Percentiles rank a stretch among this genome's conserved stretches.
phyloP scores from a whole-genome alignment of 2,329 filamentous ascomycete species.

The Phyllosticta ampelicida region DNA sequence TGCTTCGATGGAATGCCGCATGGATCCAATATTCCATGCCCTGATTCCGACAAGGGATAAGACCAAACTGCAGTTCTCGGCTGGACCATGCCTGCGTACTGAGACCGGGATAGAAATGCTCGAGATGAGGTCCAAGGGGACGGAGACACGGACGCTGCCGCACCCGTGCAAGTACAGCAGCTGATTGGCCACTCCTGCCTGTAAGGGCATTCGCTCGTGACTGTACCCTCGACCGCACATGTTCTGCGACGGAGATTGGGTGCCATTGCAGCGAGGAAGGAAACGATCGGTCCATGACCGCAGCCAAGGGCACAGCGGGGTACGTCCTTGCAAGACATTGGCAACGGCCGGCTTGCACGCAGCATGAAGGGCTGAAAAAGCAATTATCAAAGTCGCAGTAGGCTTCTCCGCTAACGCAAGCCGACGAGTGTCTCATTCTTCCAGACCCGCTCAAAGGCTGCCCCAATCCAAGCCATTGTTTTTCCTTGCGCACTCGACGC shows the following conservation, averaged over 20 bases:
- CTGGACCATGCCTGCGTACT: not conserved
- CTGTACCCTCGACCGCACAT: not conserved
- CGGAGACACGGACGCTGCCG: not conserved
- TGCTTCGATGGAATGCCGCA: not conserved
- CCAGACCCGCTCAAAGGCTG: not conserved
- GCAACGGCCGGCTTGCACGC: constrained; percentile 3
- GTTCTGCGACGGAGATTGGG: constrained; percentile 3
- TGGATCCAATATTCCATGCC: not conserved
- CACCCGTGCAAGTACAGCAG: not conserved
- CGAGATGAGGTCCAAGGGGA: not conserved
- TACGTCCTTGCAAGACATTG: not conserved
- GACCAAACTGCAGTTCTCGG: not conserved
- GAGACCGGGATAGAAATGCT: not conserved
- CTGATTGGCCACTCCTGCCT: constrained; percentile 2
- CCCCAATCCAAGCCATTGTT: not conserved
- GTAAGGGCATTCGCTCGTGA: constrained; percentile 8
- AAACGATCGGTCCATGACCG: not conserved
- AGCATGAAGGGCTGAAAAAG: not conserved
- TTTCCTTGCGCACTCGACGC: not conserved
- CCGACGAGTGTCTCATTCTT: not conserved
- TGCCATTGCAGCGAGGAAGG: constrained; percentile 5
- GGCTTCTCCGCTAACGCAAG: not conserved
- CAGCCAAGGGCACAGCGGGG: not conserved
- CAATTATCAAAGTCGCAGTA: not conserved
- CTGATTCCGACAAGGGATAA: constrained; percentile 1